Evolutionary conservation across 2,329 filamentous ascomycete species (phyloP).

Genomic region (Xylariaceae sp.): DNA sequence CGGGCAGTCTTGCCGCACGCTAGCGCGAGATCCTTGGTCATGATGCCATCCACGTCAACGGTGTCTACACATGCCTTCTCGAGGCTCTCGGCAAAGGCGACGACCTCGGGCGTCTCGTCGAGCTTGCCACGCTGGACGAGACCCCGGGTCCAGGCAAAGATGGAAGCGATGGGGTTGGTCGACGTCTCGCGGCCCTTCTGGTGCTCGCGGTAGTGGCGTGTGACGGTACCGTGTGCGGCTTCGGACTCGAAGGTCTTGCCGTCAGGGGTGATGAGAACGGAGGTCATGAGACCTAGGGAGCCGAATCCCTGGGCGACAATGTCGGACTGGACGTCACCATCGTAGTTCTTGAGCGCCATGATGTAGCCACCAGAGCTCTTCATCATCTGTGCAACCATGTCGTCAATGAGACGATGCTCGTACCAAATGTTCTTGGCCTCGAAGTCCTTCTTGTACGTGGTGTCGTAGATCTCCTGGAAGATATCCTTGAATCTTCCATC

Average conservation of each 20-base stretch:
- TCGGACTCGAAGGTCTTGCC: conserved; percentile 97
- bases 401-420: conserved; percentile 97
- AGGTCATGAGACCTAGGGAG: conserved; percentile 97
- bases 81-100: conserved; percentile 84
- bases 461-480: conserved; percentile 95
- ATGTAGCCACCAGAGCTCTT: conserved; percentile 96
- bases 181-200: conserved; percentile 97
- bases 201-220: conserved; percentile 97
- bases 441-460: conserved; percentile 80
- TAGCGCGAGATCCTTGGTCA: conserved; percentile 99
- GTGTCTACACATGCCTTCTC: conserved; percentile 94
- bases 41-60: conserved; percentile 89
- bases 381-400: conserved; percentile 99
- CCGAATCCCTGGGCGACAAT: conserved; percentile 98
- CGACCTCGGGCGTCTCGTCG: conserved; percentile 86
- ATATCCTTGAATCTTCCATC: conserved; percentile 99
- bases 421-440: conserved; percentile 96
- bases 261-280: conserved; percentile 91
- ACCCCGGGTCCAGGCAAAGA: conserved; percentile 98
- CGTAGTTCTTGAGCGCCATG: conserved; percentile 99
- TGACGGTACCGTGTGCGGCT: conserved; percentile 97
- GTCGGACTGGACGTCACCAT: conserved; percentile 97
- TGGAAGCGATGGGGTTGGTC: conserved; percentile 97
- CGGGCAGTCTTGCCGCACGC: conserved; percentile 84
- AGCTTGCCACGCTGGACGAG: conserved; percentile 89